Evolutionary conservation across 352 stramenopile species (phyloP), one percentile per base, ranked within the genome.

Genomic region (Globisporangium ultimum): DNA sequence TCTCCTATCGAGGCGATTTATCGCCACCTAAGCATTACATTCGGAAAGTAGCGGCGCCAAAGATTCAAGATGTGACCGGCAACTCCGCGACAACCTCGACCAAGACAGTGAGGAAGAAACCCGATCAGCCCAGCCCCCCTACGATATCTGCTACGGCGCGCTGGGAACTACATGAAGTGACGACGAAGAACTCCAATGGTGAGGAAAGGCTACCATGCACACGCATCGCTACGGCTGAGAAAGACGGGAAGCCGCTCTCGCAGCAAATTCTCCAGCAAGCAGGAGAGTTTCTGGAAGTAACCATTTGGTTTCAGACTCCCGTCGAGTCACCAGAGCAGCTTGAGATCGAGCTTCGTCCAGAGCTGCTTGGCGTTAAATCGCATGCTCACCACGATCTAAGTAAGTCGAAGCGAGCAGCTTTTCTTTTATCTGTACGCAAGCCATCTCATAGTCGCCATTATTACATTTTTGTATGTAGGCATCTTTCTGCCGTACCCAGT

Each of bases 11-110:
- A 21, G 84, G 84, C 15, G 55, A 76, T 6, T 54, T 92, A 41
- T 82, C 84, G 7, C 84, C 84, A 0, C 74, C 75, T 12, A 86
- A 85, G 48, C 84, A 93, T 63, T 92, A 91, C 62, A 92, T 93
- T 52, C 72, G 84, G 14, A 91, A 92, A 62, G 66, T 61, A 6
- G 76, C 89, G 48, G 58, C 71, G 34, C 84, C 84, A 48, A 80
- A 78, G 22, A 93, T 93, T 43, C 71, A 93, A 66, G 84, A 91
- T 69, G 77, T 93, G 22, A 45, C 48, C 1, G 38, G 50, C 12
- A 53, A 49, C 3, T 34, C 55, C 6, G 21, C 53, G 46, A 43
- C 55, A 4, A 74, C 63, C 12, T 67, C 56, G 9, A 60, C 41
- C 18, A 18, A 18, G 13, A 53, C 47, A 18, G n/a, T n/a, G 17